phyloP scores from a whole-genome alignment of 1,139 yeast species.

The Geotrichum reessii region DNA sequence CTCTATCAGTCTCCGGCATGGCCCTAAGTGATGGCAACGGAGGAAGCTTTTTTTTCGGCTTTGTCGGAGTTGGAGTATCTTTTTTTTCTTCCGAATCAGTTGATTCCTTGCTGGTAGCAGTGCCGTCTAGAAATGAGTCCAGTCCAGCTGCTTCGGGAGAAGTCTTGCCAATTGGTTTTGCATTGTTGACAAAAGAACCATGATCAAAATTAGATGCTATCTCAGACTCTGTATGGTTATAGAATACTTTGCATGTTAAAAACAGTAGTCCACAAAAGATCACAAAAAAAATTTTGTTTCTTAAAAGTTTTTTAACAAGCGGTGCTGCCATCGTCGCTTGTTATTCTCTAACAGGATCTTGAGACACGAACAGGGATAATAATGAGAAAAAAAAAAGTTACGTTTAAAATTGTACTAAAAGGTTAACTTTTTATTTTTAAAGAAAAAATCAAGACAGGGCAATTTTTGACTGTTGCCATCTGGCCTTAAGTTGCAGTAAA shows the following conservation, averaged over 20 bases:
- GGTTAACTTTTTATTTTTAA: not conserved
- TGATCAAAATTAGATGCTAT: not conserved
- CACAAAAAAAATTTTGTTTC: not conserved
- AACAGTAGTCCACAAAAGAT: not conserved
- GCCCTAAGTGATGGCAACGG: not conserved
- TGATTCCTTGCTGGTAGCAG: not conserved
- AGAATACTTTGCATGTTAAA: not conserved
- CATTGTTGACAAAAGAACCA: not conserved
- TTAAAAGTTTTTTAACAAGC: not conserved
- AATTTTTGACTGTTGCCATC: not conserved
- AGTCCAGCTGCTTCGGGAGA: not conserved
- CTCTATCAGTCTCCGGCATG: not conserved
- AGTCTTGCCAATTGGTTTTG: constrained; percentile 4
- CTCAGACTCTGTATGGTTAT: not conserved
- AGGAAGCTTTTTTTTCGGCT: not conserved
- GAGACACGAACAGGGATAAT: not conserved
- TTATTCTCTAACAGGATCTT: not conserved
- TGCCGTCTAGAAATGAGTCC: not conserved
- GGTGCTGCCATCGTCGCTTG: constrained; percentile 1
- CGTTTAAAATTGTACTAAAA: not conserved
- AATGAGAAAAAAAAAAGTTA: not conserved
- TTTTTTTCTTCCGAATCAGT: not conserved
- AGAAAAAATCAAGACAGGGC: not conserved
- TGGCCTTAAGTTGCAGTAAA: not conserved
- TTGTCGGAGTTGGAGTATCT: not conserved